These are phyloP conservation scores for Rutstroemia sp. DNA, from an alignment of 2,329 filamentous ascomycete genomes.

Conservation along the genomic window DNA sequence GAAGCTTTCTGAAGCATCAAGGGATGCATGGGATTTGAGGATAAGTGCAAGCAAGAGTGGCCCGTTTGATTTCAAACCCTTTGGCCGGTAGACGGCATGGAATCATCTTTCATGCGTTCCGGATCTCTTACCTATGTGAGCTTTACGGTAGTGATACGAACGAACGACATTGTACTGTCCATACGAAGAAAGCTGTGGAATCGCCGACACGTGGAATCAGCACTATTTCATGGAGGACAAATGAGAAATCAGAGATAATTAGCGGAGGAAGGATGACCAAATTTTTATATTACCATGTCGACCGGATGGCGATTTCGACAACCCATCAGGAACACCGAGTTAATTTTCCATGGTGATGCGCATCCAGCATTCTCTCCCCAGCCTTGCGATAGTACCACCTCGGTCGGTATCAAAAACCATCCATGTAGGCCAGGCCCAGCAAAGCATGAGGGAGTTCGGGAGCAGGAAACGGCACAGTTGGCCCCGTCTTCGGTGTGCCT, in stretches of 20 bases:
- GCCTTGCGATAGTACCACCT: background rate
- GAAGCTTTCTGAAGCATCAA: conserved; percentile 2
- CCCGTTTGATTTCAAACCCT: background rate
- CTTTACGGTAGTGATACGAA: conserved; percentile 1
- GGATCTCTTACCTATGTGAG: background rate
- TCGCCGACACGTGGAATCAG: background rate
- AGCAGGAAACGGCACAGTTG: too few species aligned
- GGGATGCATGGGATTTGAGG: background rate
- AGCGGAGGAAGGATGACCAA: background rate
- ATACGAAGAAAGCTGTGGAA: background rate
- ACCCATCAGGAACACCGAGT: background rate
- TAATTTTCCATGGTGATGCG: background rate
- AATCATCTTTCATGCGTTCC: background rate
- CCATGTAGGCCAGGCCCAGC: too few species aligned
- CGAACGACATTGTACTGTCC: background rate
- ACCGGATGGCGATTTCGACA: background rate
- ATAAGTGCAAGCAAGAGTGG: background rate
- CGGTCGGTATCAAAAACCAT: background rate
- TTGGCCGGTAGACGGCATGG: background rate
- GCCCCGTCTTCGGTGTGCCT: too few species aligned
- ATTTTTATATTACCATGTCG: background rate
- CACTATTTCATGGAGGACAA: background rate
- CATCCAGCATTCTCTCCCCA: background rate
- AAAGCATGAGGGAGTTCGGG: too few species aligned
- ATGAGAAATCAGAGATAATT: background rate